Conservation (phyloP, 768 basidiomycete genomes). For the Phylloporus rhodoxanthus region DNA sequence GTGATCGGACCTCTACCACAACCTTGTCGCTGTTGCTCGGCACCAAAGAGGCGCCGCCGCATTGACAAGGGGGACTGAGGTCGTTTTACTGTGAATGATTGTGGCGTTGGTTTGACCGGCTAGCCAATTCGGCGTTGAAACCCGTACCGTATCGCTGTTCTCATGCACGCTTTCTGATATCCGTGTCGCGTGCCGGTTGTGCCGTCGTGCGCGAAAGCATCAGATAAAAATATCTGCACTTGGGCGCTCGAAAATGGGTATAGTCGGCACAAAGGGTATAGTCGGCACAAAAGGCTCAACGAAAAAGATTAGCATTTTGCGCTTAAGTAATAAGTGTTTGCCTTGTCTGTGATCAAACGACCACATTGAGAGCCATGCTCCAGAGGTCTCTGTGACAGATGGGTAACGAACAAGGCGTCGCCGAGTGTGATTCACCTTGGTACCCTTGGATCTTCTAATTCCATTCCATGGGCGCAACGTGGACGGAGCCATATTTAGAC, state of each 20-base stretch:
- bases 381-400: too few relatives aligned
- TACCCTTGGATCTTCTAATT: neutral
- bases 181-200: neutral
- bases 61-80: neutral
- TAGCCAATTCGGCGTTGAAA: neutral
- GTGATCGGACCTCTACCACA: neutral
- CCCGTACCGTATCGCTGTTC: neutral
- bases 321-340: too few relatives aligned
- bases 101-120: neutral
- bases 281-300: neutral
- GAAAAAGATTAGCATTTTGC: constrained; percentile 5
- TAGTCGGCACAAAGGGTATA: neutral
- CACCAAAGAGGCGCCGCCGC: neutral
- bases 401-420: neutral
- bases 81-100: neutral
- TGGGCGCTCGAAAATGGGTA: neutral
- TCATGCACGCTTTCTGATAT: neutral
- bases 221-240: constrained; percentile 12
- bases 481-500: neutral
- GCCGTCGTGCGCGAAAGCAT: neutral
- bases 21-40: neutral
- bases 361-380: constrained; percentile 4
- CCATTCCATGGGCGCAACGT: neutral
- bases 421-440: neutral
- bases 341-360: constrained; percentile 1